Evolutionary conservation across 345 rosid species (phyloP).

Genomic region (Abelmoschus esculentus): DNA sequence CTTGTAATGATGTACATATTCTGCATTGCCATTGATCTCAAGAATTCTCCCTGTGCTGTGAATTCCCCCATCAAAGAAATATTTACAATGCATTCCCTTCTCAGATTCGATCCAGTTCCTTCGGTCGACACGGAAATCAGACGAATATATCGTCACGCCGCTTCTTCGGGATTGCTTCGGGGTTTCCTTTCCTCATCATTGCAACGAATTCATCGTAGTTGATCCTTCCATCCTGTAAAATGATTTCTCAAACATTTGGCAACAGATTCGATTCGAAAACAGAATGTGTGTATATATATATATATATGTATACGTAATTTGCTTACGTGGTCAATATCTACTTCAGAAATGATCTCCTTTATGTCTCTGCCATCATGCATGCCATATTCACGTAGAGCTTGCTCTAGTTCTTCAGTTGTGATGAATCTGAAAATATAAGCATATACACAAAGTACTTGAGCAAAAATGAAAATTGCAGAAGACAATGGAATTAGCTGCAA

Average conservation of each 20-base stretch:
- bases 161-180: conserved; percentile 73
- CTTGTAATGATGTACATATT: not conserved
- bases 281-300: not conserved
- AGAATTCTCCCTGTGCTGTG: not conserved
- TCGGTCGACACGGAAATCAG: conserved; percentile 6
- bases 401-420: conserved; percentile 86
- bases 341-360: conserved; percentile 74
- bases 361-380: conserved; percentile 73
- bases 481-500: not conserved
- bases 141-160: conserved; percentile 53
- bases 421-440: conserved; percentile 33
- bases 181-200: conserved; percentile 97
- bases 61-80: not conserved
- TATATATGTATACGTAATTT: not conserved
- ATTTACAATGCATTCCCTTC: not conserved
- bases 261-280: no score
- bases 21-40: not conserved
- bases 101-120: not conserved
- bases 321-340: conserved; percentile 69
- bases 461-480: not conserved
- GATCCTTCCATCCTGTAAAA: conserved; percentile 71
- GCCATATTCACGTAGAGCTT: conserved; percentile 76
- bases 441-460: not conserved
- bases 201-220: conserved; percentile 94
- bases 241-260: not conserved